Conservation (phyloP, 306 rosid species). For the Biancaea sappan region DNA sequence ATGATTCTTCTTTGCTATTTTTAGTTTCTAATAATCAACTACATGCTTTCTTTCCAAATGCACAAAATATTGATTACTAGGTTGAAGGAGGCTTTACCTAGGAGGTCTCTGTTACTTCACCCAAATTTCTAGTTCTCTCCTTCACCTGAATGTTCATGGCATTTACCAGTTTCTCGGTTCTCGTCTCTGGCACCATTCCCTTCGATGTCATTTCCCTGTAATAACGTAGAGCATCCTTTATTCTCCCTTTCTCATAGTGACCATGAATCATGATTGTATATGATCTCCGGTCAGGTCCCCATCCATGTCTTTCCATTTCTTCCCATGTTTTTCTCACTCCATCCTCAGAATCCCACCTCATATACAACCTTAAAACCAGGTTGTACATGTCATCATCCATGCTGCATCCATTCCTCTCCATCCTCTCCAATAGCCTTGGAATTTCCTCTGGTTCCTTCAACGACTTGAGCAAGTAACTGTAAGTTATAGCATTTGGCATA, state of each 20-base stretch:
- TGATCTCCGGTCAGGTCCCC: constrained; percentile 63
- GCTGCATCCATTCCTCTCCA: constrained; percentile 61
- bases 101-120: neutral
- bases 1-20: neutral
- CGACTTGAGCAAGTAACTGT: constrained; percentile 58
- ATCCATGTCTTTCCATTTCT: constrained; percentile 66
- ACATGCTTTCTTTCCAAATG: neutral
- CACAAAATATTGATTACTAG: neutral
- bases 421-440: constrained; percentile 49
- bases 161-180: constrained; percentile 51
- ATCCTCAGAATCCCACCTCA: constrained; percentile 63
- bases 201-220: constrained; percentile 62
- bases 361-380: constrained; percentile 67
- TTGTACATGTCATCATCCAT: constrained; percentile 64
- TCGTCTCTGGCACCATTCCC: constrained; percentile 68
- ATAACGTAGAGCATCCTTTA: constrained; percentile 55
- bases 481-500: constrained; percentile 64
- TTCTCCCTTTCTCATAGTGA: constrained; percentile 59
- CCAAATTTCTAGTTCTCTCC: constrained; percentile 27
- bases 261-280: constrained; percentile 80
- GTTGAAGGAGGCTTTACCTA: constrained; percentile 12
- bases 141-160: constrained; percentile 39
- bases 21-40: neutral
- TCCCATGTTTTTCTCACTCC: constrained; percentile 64
- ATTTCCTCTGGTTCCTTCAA: constrained; percentile 61